Percentiles rank a stretch among this genome's conserved stretches.
phyloP scores from a whole-genome alignment of 306 rosid species.

The Mucuna pruriens region DNA sequence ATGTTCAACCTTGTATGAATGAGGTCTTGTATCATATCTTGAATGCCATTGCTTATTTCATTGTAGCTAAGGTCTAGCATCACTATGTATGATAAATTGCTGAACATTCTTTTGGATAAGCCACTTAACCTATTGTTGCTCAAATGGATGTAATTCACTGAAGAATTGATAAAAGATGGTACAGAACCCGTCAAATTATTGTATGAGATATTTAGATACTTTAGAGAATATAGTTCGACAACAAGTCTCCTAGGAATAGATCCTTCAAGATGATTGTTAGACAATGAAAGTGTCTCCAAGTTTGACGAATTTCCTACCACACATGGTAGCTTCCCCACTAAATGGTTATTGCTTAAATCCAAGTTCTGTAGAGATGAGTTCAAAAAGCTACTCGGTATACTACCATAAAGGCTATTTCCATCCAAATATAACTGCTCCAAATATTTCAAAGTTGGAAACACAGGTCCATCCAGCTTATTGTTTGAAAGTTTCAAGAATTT shows the following conservation, averaged over 20 bases:
- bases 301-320: background rate
- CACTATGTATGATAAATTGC: background rate
- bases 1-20: background rate
- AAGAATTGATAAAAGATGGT: constrained; percentile 10
- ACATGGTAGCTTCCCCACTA: constrained; percentile 17
- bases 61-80: constrained; percentile 28
- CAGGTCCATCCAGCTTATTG: constrained; percentile 3
- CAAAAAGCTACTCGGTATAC: background rate
- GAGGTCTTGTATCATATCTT: constrained; percentile 11
- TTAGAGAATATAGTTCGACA: background rate
- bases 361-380: background rate
- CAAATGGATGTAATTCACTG: background rate
- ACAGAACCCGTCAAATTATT: background rate
- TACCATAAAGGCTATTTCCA: constrained; percentile 4
- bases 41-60: background rate
- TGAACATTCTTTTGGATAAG: constrained; percentile 32
- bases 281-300: constrained; percentile 1
- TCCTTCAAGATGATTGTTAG: constrained; percentile 37
- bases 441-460: background rate
- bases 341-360: constrained; percentile 21
- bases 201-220: background rate
- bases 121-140: constrained; percentile 9
- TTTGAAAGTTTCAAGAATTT: background rate
- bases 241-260: background rate
- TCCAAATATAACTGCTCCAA: background rate